Conservation (phyloP, 768 basidiomycete genomes). For the Boletus edulis region DNA sequence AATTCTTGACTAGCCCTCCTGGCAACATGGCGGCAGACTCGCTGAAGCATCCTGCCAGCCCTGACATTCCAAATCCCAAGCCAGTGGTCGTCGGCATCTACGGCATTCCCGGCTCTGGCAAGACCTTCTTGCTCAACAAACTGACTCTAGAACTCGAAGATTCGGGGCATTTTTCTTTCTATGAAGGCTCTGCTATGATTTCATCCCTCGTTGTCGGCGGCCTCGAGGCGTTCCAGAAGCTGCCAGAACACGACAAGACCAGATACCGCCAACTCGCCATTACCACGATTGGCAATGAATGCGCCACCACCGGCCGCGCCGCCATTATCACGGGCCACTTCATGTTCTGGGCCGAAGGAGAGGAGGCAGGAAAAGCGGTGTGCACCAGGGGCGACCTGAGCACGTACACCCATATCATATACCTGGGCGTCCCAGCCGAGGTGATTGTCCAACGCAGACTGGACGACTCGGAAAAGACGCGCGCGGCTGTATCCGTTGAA, state of each 20-base stretch:
- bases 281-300: slow-evolving; percentile 10
- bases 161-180: slow-evolving; percentile 13
- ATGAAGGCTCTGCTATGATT: slow-evolving; percentile 13
- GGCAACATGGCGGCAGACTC: slow-evolving; percentile 1
- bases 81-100: slow-evolving; percentile 11
- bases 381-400: slow-evolving; percentile 15
- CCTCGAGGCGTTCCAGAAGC: slow-evolving; percentile 11
- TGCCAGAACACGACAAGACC: slow-evolving; percentile 12
- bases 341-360: slow-evolving; percentile 16
- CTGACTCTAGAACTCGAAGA: slow-evolving; percentile 8
- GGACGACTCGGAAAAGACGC: slow-evolving; percentile 6
- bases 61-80: slow-evolving; percentile 4
- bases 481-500: slow-evolving; percentile 7
- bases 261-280: slow-evolving; percentile 13
- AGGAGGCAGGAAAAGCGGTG: slow-evolving; percentile 16
- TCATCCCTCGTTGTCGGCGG: slow-evolving; percentile 12
- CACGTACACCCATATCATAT: slow-evolving; percentile 17
- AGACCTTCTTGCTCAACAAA: slow-evolving; percentile 13
- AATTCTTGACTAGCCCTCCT: slow-evolving; percentile 2
- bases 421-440: slow-evolving; percentile 9
- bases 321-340: slow-evolving; percentile 12
- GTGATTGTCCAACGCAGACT: slow-evolving; percentile 15
- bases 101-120: slow-evolving; percentile 15
- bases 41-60: too few relatives aligned
- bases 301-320: slow-evolving; percentile 6